Conservation (phyloP, 306 rosid species). For the Begonia loranthoides region DNA sequence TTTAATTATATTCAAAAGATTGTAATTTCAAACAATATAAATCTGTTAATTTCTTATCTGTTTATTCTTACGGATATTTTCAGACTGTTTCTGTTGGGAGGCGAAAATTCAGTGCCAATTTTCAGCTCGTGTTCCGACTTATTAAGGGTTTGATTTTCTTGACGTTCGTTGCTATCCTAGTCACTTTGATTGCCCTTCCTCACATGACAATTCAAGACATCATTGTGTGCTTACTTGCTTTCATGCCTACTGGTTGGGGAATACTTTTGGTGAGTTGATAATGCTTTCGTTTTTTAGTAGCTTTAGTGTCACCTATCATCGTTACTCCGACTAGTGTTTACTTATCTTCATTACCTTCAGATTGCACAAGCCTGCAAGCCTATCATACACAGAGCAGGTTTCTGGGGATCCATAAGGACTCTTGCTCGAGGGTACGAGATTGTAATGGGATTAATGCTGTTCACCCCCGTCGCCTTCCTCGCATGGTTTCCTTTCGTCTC, state of each 20-base stretch:
- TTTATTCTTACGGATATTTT: background rate
- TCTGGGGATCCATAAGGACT: slow-evolving; percentile 77
- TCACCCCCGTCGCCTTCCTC: slow-evolving; percentile 83
- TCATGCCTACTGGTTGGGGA: slow-evolving; percentile 99
- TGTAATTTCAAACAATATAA: too few species aligned
- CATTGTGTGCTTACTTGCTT: slow-evolving; percentile 90
- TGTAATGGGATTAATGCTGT: slow-evolving; percentile 75
- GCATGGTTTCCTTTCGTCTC: slow-evolving; percentile 99
- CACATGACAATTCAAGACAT: slow-evolving; percentile 83
- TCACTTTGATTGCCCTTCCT: slow-evolving; percentile 70
- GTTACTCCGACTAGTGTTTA: too few species aligned
- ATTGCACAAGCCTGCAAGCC: slow-evolving; percentile 89
- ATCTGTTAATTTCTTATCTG: too few species aligned
- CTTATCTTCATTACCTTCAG: slow-evolving; percentile 16
- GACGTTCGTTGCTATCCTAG: slow-evolving; percentile 70
- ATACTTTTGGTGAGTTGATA: slow-evolving; percentile 68
- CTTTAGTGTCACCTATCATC: background rate
- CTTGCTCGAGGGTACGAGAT: slow-evolving; percentile 93
- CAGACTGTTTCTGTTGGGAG: slow-evolving; percentile 92
- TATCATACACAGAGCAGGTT: slow-evolving; percentile 45
- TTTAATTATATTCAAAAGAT: too few species aligned
- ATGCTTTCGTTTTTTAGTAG: background rate
- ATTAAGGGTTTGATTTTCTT: slow-evolving; percentile 83
- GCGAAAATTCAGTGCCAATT: slow-evolving; percentile 75
- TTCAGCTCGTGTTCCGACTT: slow-evolving; percentile 83